These are phyloP conservation scores for Stephania yunnanensis DNA, from an alignment of 164 flowering plant species.

Conservation along the genomic window DNA sequence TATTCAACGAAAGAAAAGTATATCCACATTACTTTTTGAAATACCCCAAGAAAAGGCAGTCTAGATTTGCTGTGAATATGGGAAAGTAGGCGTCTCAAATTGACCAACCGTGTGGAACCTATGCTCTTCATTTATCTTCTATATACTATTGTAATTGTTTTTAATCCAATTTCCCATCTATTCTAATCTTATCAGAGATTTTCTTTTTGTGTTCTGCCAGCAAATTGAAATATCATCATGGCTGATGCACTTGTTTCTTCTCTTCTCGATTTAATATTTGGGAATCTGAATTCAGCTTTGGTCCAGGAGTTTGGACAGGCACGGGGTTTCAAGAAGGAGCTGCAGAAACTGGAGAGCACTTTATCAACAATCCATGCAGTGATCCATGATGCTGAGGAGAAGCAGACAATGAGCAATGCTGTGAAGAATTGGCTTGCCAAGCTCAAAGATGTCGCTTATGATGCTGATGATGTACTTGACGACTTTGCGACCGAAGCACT, in stretches of 20 bases:
- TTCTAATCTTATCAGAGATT: too few species aligned
- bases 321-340: background rate
- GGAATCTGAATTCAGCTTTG: background rate
- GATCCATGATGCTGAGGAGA: background rate
- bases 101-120: too few species aligned
- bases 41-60: too few species aligned
- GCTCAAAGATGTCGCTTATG: background rate
- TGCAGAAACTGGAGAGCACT: background rate
- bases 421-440: background rate
- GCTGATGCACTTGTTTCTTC: background rate
- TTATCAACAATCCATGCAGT: background rate
- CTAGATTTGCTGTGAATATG: too few species aligned
- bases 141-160: too few species aligned
- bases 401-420: background rate
- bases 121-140: too few species aligned
- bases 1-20: too few species aligned
- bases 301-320: background rate
- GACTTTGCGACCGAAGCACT: too few species aligned
- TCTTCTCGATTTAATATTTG: background rate
- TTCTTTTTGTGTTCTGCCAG: too few species aligned
- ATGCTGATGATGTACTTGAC: background rate
- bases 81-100: too few species aligned
- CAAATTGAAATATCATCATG: background rate
- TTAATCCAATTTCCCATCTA: too few species aligned
- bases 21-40: too few species aligned